Percentiles rank a stretch among this genome's conserved stretches.
Evolutionary conservation across 208 protist genomes (phyloP).

Genomic region (Spongospora subterranea): DNA sequence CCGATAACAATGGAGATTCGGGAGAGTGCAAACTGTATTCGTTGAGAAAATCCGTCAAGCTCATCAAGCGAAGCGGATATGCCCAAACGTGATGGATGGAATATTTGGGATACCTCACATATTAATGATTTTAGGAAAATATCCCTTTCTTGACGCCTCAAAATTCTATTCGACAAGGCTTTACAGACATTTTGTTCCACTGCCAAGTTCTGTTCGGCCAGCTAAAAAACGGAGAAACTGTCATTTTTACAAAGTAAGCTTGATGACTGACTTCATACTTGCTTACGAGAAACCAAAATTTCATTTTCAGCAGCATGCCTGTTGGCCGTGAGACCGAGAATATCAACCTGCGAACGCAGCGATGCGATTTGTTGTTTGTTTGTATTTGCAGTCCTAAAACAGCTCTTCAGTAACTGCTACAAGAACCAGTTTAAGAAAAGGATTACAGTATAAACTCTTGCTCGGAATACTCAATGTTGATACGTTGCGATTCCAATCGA

Average conservation of each 20-base stretch:
- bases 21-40: conserved; percentile 20
- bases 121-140: neutral
- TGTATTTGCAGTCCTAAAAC: neutral
- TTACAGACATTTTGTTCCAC: neutral
- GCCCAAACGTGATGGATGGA: neutral
- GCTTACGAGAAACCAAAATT: neutral
- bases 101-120: neutral
- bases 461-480: neutral
- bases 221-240: neutral
- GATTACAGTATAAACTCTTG: neutral
- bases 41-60: neutral
- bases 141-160: neutral
- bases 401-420: neutral
- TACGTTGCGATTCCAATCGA: conserved; percentile 1
- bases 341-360: neutral
- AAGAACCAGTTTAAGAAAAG: neutral
- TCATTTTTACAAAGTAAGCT: no score
- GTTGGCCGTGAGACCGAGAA: neutral
- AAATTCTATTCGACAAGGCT: neutral
- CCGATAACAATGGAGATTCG: neutral
- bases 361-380: neutral
- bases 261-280: conserved; percentile 19
- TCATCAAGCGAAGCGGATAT: neutral
- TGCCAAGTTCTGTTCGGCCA: neutral
- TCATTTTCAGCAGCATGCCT: conserved; percentile 18